A percentile compares a stretch with the other conserved stretches of the same genome.
These are phyloP conservation scores for Ogataea glucozyma DNA, from an alignment of 805 yeast genomes.

Conservation along the genomic window DNA sequence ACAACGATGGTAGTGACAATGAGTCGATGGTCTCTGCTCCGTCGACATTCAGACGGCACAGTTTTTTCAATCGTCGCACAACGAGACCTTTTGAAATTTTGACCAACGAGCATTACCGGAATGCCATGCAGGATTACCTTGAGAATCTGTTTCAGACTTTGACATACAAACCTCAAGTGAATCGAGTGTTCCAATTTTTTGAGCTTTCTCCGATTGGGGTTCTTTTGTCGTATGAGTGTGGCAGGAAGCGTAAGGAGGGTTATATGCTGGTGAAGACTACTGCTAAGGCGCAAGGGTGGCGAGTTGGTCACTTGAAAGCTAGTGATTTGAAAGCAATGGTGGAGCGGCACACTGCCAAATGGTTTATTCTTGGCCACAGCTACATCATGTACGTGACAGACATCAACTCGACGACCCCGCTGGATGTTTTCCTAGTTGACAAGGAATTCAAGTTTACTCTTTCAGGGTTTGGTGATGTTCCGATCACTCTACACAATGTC, in stretches of 20 bases:
- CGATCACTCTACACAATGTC: constrained; percentile 22
- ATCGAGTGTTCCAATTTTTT: constrained; percentile 78
- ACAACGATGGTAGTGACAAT: constrained; percentile 4
- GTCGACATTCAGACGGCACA: constrained; percentile 14
- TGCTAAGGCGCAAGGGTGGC: constrained; percentile 91
- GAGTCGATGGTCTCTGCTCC: constrained; percentile 14
- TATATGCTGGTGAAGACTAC: constrained; percentile 74
- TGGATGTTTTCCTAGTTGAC: constrained; percentile 92
- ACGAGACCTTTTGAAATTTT: constrained; percentile 7
- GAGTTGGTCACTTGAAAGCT: constrained; percentile 83
- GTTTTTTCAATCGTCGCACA: constrained; percentile 16
- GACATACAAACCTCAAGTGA: constrained; percentile 77
- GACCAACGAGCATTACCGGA: constrained; percentile 38
- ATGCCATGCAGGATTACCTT: constrained; percentile 65
- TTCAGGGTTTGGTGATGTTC: constrained; percentile 41
- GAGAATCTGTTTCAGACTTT: constrained; percentile 58
- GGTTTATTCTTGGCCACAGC: constrained; percentile 86
- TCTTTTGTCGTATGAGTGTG: constrained; percentile 76
- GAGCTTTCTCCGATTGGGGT: constrained; percentile 90
- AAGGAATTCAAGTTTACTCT: constrained; percentile 59
- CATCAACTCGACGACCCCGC: constrained; percentile 80
- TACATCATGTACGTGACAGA: constrained; percentile 85
- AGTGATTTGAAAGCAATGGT: constrained; percentile 85
- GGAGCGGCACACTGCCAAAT: constrained; percentile 84
- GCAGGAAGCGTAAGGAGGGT: constrained; percentile 89